Conservation (phyloP, 176 grass and related monocot species). For the Poa pratensis region DNA sequence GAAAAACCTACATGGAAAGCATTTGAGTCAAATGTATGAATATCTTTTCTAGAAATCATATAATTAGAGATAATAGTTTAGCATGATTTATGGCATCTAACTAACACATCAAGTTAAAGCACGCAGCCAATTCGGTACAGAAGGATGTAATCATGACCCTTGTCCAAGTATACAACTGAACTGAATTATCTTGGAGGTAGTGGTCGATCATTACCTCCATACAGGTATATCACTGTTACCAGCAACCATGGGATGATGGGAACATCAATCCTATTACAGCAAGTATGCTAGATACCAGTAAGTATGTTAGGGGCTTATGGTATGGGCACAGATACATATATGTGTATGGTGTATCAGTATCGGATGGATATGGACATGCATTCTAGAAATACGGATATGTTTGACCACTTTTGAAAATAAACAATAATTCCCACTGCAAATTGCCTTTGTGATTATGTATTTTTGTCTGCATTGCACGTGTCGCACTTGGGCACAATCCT, state of each 20-base stretch:
- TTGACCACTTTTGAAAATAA: background rate
- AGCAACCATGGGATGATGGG: background rate
- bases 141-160: slow-evolving; percentile 10
- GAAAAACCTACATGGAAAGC: slow-evolving; percentile 60
- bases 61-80: slow-evolving; percentile 19
- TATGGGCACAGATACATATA: background rate
- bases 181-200: slow-evolving; percentile 4
- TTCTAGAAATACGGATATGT: background rate
- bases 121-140: background rate
- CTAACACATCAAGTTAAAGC: slow-evolving; percentile 19
- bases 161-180: slow-evolving; percentile 18
- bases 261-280: background rate
- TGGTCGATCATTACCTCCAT: slow-evolving; percentile 3
- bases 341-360: background rate
- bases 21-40: slow-evolving; percentile 33
- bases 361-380: slow-evolving; percentile 3
- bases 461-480: background rate
- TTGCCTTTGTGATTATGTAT: background rate
- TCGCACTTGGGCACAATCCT: background rate
- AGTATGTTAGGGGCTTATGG: slow-evolving; percentile 9
- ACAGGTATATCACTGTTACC: slow-evolving; percentile 5
- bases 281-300: background rate
- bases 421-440: background rate
- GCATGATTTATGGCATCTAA: slow-evolving; percentile 15
- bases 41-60: slow-evolving; percentile 18